Evolutionary conservation across 257 asterid species (phyloP).

Genomic region (Leonotis leonurus): DNA sequence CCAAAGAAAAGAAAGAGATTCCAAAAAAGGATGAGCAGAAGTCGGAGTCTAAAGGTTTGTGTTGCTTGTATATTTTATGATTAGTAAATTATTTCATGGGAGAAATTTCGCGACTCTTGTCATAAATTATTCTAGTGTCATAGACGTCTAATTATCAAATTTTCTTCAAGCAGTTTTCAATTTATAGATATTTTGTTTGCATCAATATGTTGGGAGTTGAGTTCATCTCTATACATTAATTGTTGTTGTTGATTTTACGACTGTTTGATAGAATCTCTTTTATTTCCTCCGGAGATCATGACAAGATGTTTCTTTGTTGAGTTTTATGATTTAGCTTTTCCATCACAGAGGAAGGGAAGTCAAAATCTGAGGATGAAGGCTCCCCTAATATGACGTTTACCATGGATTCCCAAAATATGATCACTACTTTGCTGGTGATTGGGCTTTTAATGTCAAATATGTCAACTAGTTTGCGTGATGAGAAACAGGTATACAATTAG

Average conservation of each 20-base stretch:
- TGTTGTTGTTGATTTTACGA: no score
- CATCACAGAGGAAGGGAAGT: slow-evolving; percentile 51
- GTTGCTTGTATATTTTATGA: background rate
- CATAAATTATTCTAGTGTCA: background rate
- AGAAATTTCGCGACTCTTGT: background rate
- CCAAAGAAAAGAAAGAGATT: slow-evolving; percentile 46
- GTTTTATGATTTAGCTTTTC: slow-evolving; percentile 3
- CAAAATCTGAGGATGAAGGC: slow-evolving; percentile 43
- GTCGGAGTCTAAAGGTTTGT: slow-evolving; percentile 55
- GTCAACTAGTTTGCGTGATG: slow-evolving; percentile 36
- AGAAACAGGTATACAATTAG: slow-evolving; percentile 44
- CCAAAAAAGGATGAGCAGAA: slow-evolving; percentile 51
- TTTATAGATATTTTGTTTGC: background rate
- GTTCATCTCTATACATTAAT: no score
- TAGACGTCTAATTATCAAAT: background rate
- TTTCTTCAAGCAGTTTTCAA: background rate
- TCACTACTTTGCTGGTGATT: slow-evolving; percentile 33
- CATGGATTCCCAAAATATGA: slow-evolving; percentile 30
- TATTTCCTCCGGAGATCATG: no score
- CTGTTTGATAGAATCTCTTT: no score
- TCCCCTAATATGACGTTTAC: slow-evolving; percentile 18
- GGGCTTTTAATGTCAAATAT: slow-evolving; percentile 32
- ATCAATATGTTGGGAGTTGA: no score
- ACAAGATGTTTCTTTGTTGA: background rate
- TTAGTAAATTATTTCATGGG: background rate